phyloP scores from a whole-genome alignment of 2,329 filamentous ascomycete genomes.

The Hypoxylon sp. region DNA sequence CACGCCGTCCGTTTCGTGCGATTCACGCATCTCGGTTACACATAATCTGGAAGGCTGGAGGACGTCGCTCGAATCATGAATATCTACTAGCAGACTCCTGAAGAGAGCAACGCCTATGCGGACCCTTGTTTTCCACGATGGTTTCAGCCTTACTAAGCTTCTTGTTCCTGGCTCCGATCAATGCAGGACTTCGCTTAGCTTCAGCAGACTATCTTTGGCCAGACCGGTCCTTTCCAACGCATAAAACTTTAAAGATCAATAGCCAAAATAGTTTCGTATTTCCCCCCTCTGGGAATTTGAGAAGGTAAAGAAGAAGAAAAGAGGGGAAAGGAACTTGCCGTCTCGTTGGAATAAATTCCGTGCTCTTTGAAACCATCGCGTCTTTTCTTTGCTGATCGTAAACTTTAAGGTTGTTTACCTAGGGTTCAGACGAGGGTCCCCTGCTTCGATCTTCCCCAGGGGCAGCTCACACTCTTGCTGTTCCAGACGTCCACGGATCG shows the following conservation, averaged over 20 bases:
- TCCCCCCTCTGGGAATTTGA: too few relatives aligned
- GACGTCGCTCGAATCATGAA: constrained; percentile 16
- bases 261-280: too few relatives aligned
- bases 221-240: constrained; percentile 9
- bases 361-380: constrained; percentile 7
- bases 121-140: constrained; percentile 10
- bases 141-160: constrained; percentile 33
- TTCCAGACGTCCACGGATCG: constrained; percentile 33
- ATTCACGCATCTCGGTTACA: constrained; percentile 8
- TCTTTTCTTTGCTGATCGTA: not conserved
- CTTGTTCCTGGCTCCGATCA: constrained; percentile 30
- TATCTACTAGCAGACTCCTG: not conserved
- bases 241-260: constrained; percentile 15
- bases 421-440: constrained; percentile 10
- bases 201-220: constrained; percentile 5
- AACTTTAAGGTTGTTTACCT: too few relatives aligned
- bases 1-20: constrained; percentile 5
- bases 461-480: constrained; percentile 25
- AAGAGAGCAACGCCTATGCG: not conserved
- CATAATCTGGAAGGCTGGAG: not conserved
- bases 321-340: constrained; percentile 22
- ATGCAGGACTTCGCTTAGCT: constrained; percentile 25
- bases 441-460: constrained; percentile 17
- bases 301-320: too few relatives aligned
- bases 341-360: too few relatives aligned